Percentiles rank a stretch among this genome's conserved stretches.
Evolutionary conservation across 192 early-diverging fungal genomes (phyloP).

Genomic region (Oehlia diaphana): DNA sequence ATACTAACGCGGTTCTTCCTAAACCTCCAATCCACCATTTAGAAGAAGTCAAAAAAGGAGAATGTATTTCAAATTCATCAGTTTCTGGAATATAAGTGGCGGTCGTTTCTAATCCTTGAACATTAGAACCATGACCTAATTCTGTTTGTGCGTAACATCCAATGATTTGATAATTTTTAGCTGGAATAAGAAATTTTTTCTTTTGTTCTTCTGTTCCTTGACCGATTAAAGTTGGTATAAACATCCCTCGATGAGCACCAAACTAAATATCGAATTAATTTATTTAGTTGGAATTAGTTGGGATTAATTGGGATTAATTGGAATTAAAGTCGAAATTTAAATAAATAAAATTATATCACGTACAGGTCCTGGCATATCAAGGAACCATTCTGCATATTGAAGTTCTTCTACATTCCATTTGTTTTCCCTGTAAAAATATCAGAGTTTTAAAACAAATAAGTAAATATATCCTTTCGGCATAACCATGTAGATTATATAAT

Average conservation of each 20-base stretch:
- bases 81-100: constrained; percentile 80
- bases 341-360: constrained; percentile 1
- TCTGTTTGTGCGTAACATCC: constrained; percentile 89
- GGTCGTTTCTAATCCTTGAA: constrained; percentile 87
- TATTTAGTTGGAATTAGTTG: background rate
- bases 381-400: background rate
- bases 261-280: constrained; percentile 37
- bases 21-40: constrained; percentile 92
- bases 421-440: background rate
- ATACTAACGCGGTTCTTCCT: constrained; percentile 58
- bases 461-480: no score
- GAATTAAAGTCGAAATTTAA: no score
- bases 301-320: background rate
- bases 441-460: no score
- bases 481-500: background rate
- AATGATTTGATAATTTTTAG: constrained; percentile 71
- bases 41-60: constrained; percentile 71
- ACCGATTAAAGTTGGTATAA: constrained; percentile 74
- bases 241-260: constrained; percentile 78
- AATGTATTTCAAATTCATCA: constrained; percentile 84
- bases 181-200: constrained; percentile 72
- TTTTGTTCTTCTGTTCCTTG: constrained; percentile 80
- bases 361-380: background rate
- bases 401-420: background rate
- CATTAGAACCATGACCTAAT: constrained; percentile 77